These are phyloP conservation scores for Cucurbita pepo DNA, from an alignment of 306 rosid genomes.

Conservation along the genomic window DNA sequence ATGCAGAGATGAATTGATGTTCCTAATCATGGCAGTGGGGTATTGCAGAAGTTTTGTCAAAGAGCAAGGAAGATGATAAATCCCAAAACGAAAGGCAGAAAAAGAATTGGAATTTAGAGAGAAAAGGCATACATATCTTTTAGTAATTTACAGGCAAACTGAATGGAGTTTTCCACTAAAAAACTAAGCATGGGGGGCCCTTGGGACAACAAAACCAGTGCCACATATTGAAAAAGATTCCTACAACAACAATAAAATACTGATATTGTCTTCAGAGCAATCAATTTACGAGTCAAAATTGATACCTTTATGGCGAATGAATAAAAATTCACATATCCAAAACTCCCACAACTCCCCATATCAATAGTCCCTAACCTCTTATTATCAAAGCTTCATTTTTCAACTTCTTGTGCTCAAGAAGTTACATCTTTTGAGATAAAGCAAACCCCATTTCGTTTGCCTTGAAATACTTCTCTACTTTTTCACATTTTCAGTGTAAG, in stretches of 20 bases:
- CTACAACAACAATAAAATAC: conserved; percentile 15
- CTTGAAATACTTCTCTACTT: background rate
- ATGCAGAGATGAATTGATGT: background rate
- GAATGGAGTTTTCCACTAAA: background rate
- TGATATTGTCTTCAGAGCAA: conserved; percentile 8
- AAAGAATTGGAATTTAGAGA: background rate
- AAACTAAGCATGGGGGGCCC: background rate
- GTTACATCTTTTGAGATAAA: background rate
- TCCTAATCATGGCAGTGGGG: background rate
- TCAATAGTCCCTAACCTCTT: conserved; percentile 8
- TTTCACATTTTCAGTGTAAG: background rate
- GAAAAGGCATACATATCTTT: background rate
- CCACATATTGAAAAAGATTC: background rate
- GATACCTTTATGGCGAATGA: background rate
- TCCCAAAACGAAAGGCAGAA: too few species aligned
- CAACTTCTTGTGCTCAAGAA: background rate
- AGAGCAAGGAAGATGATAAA: background rate
- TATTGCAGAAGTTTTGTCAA: background rate
- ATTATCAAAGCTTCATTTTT: background rate
- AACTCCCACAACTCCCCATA: conserved; percentile 12
- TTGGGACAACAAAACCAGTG: background rate
- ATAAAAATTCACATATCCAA: background rate
- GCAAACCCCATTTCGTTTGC: background rate
- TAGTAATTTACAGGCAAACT: background rate
- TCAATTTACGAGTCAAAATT: background rate